Evolutionary conservation across 2,329 filamentous ascomycete species (phyloP).

Genomic region (Penicillium digitatum): DNA sequence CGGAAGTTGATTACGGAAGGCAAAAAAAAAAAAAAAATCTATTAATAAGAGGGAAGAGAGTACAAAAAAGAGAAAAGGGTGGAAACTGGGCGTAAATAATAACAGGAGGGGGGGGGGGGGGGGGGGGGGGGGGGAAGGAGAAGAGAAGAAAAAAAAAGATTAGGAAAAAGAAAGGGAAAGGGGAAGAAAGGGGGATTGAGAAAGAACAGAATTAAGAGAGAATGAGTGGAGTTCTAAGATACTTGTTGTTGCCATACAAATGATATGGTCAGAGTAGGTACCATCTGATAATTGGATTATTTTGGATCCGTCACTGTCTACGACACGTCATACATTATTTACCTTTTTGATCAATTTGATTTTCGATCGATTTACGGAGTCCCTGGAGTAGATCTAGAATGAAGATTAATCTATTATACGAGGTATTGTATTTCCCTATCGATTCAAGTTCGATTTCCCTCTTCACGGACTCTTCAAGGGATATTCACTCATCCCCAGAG

Average conservation of each 20-base stretch:
- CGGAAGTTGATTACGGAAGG: conserved; percentile 20
- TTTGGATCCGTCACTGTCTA: conserved; percentile 9
- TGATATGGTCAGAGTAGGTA: neutral
- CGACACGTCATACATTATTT: conserved; percentile 5
- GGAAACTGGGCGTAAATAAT: conserved; percentile 1
- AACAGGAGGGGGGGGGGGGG: no score
- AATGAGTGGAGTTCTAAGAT: conserved; percentile 5
- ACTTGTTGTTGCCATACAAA: conserved; percentile 6
- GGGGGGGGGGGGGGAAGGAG: no score
- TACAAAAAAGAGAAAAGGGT: conserved; percentile 7
- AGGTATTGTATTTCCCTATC: no score
- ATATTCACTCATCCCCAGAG: neutral
- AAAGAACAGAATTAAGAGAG: neutral
- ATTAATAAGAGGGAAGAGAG: conserved; percentile 12
- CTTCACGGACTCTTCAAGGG: neutral
- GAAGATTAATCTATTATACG: no score
- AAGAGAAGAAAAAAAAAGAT: conserved; percentile 10
- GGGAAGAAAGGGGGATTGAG: conserved; percentile 1
- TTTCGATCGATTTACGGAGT: neutral
- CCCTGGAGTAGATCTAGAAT: no score
- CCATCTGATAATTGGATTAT: neutral
- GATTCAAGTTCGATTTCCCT: no score
- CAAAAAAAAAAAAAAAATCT: conserved; percentile 5
- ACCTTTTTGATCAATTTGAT: neutral
- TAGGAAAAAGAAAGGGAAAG: conserved; percentile 2